These are phyloP conservation scores for Sphaceloma murrayae DNA, from an alignment of 2,329 filamentous ascomycete species.

Conservation along the genomic window DNA sequence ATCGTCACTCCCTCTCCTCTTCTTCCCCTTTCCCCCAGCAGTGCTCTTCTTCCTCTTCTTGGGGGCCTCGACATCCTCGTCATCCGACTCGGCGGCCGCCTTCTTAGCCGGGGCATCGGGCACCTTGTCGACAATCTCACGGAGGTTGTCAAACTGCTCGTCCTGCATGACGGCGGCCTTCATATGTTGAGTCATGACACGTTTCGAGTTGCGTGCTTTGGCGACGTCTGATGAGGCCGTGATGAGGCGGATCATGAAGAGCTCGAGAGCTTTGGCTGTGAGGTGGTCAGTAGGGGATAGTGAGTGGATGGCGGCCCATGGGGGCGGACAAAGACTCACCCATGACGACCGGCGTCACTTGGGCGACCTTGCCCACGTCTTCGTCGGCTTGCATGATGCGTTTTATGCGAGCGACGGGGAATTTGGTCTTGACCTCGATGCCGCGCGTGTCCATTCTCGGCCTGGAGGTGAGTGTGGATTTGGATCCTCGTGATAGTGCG, in stretches of 20 bases:
- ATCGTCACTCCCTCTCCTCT: constrained; percentile 19
- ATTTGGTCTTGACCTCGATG: constrained; percentile 83
- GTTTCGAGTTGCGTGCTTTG: constrained; percentile 60
- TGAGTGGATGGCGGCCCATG: too few species aligned
- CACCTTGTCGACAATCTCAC: constrained; percentile 81
- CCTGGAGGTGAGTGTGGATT: constrained; percentile 6
- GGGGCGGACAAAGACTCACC: too few species aligned
- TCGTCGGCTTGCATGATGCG: constrained; percentile 99
- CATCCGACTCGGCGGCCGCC: constrained; percentile 16
- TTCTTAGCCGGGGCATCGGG: constrained; percentile 51
- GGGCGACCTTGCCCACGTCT: constrained; percentile 94
- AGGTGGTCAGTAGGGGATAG: too few species aligned
- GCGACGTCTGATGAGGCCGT: constrained; percentile 63
- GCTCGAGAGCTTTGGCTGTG: constrained; percentile 78
- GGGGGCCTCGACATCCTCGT: constrained; percentile 16
- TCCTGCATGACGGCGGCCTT: constrained; percentile 83
- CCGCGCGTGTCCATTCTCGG: constrained; percentile 31
- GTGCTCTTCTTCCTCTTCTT: constrained; percentile 18
- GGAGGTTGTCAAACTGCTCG: constrained; percentile 88
- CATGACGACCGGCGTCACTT: constrained; percentile 92
- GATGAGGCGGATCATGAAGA: constrained; percentile 95
- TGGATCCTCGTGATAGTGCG: neutral
- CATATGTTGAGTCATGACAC: constrained; percentile 81
- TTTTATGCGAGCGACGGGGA: constrained; percentile 95
- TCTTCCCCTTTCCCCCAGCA: constrained; percentile 18